Percentiles rank a stretch among this genome's conserved stretches.
These are phyloP conservation scores for Tetragonia tetragonoides DNA, from an alignment of 148 eudicot genomes.

Conservation along the genomic window DNA sequence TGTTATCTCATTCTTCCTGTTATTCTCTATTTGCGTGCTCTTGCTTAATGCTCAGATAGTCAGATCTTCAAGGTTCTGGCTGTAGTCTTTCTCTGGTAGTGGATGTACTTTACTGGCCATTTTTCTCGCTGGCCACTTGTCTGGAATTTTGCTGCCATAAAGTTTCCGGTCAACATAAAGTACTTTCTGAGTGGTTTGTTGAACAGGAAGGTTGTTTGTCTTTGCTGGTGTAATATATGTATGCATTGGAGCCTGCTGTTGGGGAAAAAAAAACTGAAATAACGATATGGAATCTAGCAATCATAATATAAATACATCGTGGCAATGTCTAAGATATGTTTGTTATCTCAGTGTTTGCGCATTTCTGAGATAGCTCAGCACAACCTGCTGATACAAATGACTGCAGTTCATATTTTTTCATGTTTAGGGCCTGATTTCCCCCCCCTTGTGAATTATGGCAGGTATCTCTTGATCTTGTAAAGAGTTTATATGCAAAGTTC, in stretches of 20 bases:
- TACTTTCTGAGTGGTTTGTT: no score
- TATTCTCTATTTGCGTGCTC: no score
- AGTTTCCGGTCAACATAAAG: no score
- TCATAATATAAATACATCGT: no score
- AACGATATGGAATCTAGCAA: no score
- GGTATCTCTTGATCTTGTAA: conserved; percentile 98
- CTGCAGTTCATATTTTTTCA: not conserved
- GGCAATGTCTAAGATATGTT: no score
- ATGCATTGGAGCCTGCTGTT: not conserved
- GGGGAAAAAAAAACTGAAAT: not conserved
- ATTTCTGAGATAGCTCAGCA: not conserved
- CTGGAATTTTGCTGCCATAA: no score
- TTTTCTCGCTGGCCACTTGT: no score
- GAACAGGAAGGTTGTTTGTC: no score
- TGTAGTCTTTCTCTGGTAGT: not conserved
- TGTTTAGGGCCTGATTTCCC: not conserved
- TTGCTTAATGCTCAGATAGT: not conserved
- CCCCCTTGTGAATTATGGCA: conserved; percentile 32
- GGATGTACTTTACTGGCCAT: no score
- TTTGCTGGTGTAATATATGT: not conserved
- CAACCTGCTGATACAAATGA: not conserved
- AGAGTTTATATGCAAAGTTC: conserved; percentile 94
- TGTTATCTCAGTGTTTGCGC: not conserved
- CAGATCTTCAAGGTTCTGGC: not conserved
- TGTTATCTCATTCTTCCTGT: not conserved